A percentile compares a stretch with the other conserved stretches of the same genome.
These are phyloP conservation scores for Vigna radiata DNA, from an alignment of 306 rosid genomes.

Conservation along the genomic window DNA sequence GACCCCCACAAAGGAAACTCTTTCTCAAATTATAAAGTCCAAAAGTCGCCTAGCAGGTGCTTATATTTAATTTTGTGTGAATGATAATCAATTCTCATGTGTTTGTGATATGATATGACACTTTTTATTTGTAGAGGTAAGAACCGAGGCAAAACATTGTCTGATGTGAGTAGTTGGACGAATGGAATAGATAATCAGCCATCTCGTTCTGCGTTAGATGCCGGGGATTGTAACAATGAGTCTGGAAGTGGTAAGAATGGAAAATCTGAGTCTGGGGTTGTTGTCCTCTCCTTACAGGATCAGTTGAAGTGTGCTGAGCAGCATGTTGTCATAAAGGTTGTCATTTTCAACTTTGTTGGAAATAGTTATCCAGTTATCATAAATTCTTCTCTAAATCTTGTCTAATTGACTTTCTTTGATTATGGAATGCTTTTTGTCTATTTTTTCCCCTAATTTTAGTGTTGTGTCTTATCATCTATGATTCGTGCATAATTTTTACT, in stretches of 20 bases:
- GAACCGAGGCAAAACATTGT: constrained; percentile 59
- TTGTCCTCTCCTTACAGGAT: constrained; percentile 59
- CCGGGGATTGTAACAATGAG: constrained; percentile 54
- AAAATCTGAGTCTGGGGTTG: constrained; percentile 60
- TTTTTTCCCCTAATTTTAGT: background rate
- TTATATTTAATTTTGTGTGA: constrained; percentile 9
- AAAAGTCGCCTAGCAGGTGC: constrained; percentile 79
- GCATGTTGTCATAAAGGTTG: constrained; percentile 70
- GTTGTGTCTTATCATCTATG: constrained; percentile 14
- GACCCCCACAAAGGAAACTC: constrained; percentile 66
- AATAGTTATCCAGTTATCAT: constrained; percentile 27
- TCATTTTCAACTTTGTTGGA: constrained; percentile 24
- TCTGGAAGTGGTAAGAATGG: constrained; percentile 64
- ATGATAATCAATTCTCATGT: background rate
- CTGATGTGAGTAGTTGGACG: constrained; percentile 64
- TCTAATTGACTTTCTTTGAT: constrained; percentile 12
- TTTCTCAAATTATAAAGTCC: constrained; percentile 61
- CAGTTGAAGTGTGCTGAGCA: constrained; percentile 64
- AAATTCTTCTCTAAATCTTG: constrained; percentile 15
- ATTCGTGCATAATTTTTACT: background rate
- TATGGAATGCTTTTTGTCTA: constrained; percentile 19
- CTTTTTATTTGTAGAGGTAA: constrained; percentile 67
- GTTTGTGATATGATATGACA: constrained; percentile 29
- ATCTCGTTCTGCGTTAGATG: constrained; percentile 61
- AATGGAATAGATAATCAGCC: constrained; percentile 68